phyloP scores from a whole-genome alignment of 164 flowering plant genomes.

The Cinnamomum micranthum region DNA sequence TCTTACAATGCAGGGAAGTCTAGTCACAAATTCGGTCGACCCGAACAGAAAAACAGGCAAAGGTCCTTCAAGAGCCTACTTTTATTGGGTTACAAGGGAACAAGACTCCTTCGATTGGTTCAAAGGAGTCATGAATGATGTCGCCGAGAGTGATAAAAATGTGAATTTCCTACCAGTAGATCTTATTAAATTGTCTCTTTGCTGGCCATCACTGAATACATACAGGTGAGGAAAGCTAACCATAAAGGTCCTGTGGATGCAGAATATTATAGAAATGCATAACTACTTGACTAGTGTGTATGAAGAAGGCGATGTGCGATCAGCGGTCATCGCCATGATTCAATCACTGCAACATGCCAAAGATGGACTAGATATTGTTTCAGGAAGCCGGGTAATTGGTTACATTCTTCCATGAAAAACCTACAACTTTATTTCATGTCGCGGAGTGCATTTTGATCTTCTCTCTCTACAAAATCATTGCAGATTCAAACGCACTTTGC shows the following conservation, averaged over 20 bases:
- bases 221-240: background rate
- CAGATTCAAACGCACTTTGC: slow-evolving; percentile 95
- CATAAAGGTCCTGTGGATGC: slow-evolving; percentile 15
- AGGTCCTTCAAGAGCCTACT: slow-evolving; percentile 77
- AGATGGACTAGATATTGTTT: slow-evolving; percentile 86
- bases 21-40: background rate
- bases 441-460: background rate
- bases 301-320: slow-evolving; percentile 96
- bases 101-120: slow-evolving; percentile 97
- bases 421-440: background rate
- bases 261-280: slow-evolving; percentile 91
- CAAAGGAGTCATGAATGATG: slow-evolving; percentile 94
- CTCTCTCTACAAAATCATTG: slow-evolving; percentile 12
- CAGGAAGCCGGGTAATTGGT: slow-evolving; percentile 64
- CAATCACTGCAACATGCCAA: slow-evolving; percentile 91
- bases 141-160: slow-evolving; percentile 62
- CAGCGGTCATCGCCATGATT: slow-evolving; percentile 89
- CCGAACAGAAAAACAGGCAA: slow-evolving; percentile 13
- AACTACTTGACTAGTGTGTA: slow-evolving; percentile 90
- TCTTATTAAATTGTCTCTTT: background rate
- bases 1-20: slow-evolving; percentile 21
- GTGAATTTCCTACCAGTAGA: slow-evolving; percentile 30
- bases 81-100: slow-evolving; percentile 95
- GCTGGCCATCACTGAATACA: background rate
- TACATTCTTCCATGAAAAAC: background rate